Percentiles rank a stretch among this genome's conserved stretches.
phyloP scores from a whole-genome alignment of 345 rosid genomes.

The Durio zibethinus region DNA sequence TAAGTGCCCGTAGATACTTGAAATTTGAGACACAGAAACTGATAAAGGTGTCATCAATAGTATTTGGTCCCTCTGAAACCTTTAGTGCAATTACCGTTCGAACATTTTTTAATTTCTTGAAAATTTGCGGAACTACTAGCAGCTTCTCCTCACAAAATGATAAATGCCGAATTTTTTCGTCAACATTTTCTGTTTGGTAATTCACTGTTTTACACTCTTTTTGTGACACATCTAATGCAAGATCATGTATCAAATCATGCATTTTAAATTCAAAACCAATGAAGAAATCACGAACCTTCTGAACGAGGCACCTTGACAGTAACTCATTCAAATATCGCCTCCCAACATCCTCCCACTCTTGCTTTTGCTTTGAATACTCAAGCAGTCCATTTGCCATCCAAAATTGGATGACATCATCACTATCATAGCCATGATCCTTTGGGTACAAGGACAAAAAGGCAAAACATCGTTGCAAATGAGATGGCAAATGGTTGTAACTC shows the following conservation, averaged over 20 bases:
- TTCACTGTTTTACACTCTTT: too few relatives aligned
- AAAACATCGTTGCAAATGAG: conserved; percentile 18
- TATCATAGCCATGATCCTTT: not conserved
- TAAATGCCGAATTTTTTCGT: not conserved
- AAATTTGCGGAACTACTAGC: not conserved
- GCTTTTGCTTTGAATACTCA: not conserved
- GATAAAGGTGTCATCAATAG: too few relatives aligned
- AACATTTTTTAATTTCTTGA: not conserved
- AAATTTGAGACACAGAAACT: too few relatives aligned
- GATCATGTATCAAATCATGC: conserved; percentile 30
- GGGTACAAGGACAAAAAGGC: conserved; percentile 19
- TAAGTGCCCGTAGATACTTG: not conserved
- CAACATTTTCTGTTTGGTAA: too few relatives aligned
- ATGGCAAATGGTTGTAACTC: conserved; percentile 12
- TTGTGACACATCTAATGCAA: conserved; percentile 7
- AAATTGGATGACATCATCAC: not conserved
- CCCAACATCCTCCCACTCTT: too few relatives aligned
- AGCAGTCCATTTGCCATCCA: not conserved
- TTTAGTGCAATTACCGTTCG: not conserved
- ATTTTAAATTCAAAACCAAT: conserved; percentile 5
- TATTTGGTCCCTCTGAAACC: not conserved
- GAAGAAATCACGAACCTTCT: not conserved
- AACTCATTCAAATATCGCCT: too few relatives aligned
- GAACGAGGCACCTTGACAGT: not conserved
- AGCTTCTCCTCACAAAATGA: not conserved